A percentile compares a stretch with the other conserved stretches of the same genome.
These are phyloP conservation scores for Rehmannia glutinosa DNA, from an alignment of 257 asterid species.

Conservation along the genomic window DNA sequence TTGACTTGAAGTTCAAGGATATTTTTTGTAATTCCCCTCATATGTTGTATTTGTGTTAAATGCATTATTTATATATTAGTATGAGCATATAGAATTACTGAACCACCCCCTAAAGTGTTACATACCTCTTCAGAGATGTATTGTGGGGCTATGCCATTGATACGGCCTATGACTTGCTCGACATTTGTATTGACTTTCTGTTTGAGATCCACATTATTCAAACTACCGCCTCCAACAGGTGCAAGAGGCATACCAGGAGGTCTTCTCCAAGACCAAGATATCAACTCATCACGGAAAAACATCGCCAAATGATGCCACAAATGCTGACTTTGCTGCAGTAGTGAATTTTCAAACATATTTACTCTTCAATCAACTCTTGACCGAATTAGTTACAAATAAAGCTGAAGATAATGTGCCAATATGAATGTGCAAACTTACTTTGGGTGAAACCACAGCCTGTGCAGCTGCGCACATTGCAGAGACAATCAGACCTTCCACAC, in stretches of 20 bases:
- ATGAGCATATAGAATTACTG: background rate
- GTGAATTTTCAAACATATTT: background rate
- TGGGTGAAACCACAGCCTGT: constrained; percentile 96
- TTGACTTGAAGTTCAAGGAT: too few species aligned
- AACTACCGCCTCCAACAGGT: constrained; percentile 63
- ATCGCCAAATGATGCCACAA: constrained; percentile 96
- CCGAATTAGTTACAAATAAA: background rate
- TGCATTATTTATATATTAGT: background rate
- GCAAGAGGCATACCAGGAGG: constrained; percentile 80
- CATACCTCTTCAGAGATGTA: constrained; percentile 90
- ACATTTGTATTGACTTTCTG: constrained; percentile 76
- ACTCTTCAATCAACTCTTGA: constrained; percentile 13
- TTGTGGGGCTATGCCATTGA: constrained; percentile 85
- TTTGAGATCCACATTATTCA: constrained; percentile 82
- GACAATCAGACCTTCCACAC: constrained; percentile 92
- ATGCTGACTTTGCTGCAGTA: constrained; percentile 90
- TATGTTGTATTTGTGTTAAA: too few species aligned
- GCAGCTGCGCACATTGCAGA: constrained; percentile 97
- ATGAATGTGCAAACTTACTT: constrained; percentile 44
- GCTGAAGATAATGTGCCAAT: background rate
- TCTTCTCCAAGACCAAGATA: constrained; percentile 99
- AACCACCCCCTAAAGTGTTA: background rate
- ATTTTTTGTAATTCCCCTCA: too few species aligned
- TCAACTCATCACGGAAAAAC: constrained; percentile 99
- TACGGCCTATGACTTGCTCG: constrained; percentile 77